Percentiles rank a stretch among this genome's conserved stretches.
phyloP scores from a whole-genome alignment of 106 monocot genomes.

The Dioscorea alata region DNA sequence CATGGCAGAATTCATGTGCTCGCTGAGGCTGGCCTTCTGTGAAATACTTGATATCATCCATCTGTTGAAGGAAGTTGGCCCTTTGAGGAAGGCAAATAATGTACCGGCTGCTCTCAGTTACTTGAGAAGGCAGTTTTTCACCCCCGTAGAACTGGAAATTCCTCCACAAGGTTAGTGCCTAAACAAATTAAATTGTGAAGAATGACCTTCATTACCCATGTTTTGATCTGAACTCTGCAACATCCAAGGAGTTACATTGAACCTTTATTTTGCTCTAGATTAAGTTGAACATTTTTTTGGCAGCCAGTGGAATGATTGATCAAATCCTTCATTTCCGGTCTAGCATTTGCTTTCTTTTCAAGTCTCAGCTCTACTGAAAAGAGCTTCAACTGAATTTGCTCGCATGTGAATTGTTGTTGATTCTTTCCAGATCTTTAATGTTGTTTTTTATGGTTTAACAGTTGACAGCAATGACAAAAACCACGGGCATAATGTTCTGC shows the following conservation, averaged over 20 bases:
- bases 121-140: conserved; percentile 58
- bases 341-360: too few relatives aligned
- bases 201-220: too few relatives aligned
- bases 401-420: too few relatives aligned
- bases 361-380: too few relatives aligned
- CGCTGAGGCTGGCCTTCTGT: conserved; percentile 63
- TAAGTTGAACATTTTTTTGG: too few relatives aligned
- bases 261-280: too few relatives aligned
- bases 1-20: conserved; percentile 70
- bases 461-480: conserved; percentile 26
- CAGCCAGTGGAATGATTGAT: too few relatives aligned
- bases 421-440: too few relatives aligned
- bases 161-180: conserved; percentile 31
- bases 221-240: too few relatives aligned
- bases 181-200: neutral
- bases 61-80: conserved; percentile 65
- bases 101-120: conserved; percentile 51
- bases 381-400: too few relatives aligned
- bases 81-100: conserved; percentile 66
- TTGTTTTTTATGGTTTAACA: conserved; percentile 9
- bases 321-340: too few relatives aligned
- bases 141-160: conserved; percentile 59
- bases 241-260: too few relatives aligned
- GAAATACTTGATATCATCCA: conserved; percentile 72
- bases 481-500: conserved; percentile 61